Evolutionary conservation across 345 rosid genomes (phyloP).

Genomic region (Gossypium anomalum): DNA sequence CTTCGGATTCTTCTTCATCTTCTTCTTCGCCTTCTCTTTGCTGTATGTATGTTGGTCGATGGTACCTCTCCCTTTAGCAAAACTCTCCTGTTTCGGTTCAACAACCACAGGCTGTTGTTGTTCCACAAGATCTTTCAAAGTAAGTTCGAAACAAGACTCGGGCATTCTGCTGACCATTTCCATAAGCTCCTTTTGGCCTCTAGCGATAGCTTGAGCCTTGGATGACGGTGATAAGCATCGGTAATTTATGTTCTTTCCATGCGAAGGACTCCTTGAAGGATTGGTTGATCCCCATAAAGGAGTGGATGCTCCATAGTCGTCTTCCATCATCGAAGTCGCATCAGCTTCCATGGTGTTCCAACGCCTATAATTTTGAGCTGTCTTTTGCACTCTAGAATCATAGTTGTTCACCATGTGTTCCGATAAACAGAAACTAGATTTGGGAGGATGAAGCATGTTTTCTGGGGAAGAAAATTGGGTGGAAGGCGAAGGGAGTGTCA

Average conservation of each 20-base stretch:
- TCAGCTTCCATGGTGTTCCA: neutral
- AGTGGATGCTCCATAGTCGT: constrained; percentile 48
- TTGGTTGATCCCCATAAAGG: constrained; percentile 56
- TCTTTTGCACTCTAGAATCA: constrained; percentile 7
- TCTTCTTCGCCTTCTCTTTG: constrained; percentile 14
- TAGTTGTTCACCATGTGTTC: neutral
- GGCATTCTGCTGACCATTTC: constrained; percentile 89
- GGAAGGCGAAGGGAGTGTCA: constrained; percentile 8
- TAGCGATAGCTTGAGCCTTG: constrained; percentile 64
- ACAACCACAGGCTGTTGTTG: constrained; percentile 16
- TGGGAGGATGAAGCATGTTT: constrained; percentile 15
- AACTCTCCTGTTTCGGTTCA: constrained; percentile 24
- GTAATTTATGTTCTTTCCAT: constrained; percentile 33
- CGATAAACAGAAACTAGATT: neutral
- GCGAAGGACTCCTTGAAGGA: constrained; percentile 46
- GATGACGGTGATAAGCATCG: constrained; percentile 63
- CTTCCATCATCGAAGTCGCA: constrained; percentile 17
- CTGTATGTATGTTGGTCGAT: constrained; percentile 21
- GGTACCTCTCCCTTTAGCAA: constrained; percentile 13
- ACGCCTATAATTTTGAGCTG: constrained; percentile 10
- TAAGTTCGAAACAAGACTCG: constrained; percentile 81
- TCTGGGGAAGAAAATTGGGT: neutral
- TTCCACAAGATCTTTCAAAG: constrained; percentile 79
- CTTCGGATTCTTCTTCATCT: constrained; percentile 17
- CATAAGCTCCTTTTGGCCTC: constrained; percentile 90